Conservation (phyloP, 495 filamentous ascomycete genomes). For the Neurospora discreta region DNA sequence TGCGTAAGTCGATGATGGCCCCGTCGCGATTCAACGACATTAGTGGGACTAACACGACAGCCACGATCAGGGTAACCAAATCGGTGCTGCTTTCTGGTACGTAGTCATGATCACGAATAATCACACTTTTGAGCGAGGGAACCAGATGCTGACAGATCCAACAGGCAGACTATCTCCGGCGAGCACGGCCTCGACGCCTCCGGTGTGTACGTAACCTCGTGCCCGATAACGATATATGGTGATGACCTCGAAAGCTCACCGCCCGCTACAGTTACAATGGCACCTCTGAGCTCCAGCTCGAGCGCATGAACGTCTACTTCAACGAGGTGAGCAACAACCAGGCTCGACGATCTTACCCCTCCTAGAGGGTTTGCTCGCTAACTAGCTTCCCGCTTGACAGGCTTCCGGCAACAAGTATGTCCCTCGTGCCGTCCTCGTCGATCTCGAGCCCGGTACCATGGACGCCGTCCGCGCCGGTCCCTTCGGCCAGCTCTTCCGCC, state of each 20-base stretch:
- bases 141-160: conserved; percentile 7
- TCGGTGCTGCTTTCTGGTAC: conserved; percentile 97
- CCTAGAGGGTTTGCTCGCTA: background rate
- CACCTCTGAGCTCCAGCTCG: conserved; percentile 94
- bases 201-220: conserved; percentile 44
- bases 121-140: no score
- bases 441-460: conserved; percentile 98
- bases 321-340: conserved; percentile 65
- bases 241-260: conserved; percentile 16
- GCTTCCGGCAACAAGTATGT: conserved; percentile 97
- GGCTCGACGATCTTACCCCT: background rate
- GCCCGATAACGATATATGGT: background rate
- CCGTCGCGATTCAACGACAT: conserved; percentile 8
- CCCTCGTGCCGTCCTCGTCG: conserved; percentile 97
- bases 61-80: conserved; percentile 84
- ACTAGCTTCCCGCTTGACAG: conserved; percentile 30
- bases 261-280: conserved; percentile 74
- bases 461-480: conserved; percentile 98
- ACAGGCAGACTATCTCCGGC: conserved; percentile 81
- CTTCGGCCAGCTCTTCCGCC: conserved; percentile 98
- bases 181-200: conserved; percentile 98
- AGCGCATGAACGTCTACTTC: conserved; percentile 99
- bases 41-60: conserved; percentile 17
- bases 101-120: background rate
- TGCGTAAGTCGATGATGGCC: conserved; percentile 60